Percentiles rank a stretch among this genome's conserved stretches.
Conservation (phyloP, 352 stramenopile genomes). For the Phytophthora sp. region DNA sequence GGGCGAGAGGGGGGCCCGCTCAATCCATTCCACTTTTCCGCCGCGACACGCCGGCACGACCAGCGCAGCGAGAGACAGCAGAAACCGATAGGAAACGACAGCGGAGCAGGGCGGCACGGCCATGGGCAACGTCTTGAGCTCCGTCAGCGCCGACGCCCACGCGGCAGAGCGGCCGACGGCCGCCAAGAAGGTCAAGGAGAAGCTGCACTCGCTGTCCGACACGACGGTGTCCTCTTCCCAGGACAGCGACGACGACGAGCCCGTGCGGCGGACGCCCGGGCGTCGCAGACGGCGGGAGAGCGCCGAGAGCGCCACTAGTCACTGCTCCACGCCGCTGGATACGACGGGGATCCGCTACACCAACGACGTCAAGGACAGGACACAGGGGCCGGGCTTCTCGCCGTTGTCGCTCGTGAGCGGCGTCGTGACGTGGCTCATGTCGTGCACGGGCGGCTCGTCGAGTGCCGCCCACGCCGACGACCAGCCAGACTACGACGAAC, state of each 20-base stretch:
- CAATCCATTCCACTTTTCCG: constrained; percentile 29
- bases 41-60: constrained; percentile 28
- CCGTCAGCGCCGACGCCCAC: neutral
- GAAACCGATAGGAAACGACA: constrained; percentile 6
- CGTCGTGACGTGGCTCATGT: constrained; percentile 22
- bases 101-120: neutral
- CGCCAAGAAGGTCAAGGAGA: constrained; percentile 14
- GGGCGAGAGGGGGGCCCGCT: neutral
- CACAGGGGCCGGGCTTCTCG: neutral
- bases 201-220: constrained; percentile 61
- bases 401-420: constrained; percentile 10
- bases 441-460: constrained; percentile 6
- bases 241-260: constrained; percentile 40
- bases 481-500: constrained; percentile 32
- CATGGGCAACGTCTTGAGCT: constrained; percentile 36
- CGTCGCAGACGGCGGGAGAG: constrained; percentile 21
- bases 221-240: constrained; percentile 51
- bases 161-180: neutral
- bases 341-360: constrained; percentile 3
- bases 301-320: constrained; percentile 1
- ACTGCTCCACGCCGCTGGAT: neutral
- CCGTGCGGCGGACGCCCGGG: constrained; percentile 5
- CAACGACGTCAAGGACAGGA: constrained; percentile 1
- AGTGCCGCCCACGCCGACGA: neutral
- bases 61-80: constrained; percentile 10